Evolutionary conservation across 208 protist species (phyloP).

Genomic region (Leishmania turanica): DNA sequence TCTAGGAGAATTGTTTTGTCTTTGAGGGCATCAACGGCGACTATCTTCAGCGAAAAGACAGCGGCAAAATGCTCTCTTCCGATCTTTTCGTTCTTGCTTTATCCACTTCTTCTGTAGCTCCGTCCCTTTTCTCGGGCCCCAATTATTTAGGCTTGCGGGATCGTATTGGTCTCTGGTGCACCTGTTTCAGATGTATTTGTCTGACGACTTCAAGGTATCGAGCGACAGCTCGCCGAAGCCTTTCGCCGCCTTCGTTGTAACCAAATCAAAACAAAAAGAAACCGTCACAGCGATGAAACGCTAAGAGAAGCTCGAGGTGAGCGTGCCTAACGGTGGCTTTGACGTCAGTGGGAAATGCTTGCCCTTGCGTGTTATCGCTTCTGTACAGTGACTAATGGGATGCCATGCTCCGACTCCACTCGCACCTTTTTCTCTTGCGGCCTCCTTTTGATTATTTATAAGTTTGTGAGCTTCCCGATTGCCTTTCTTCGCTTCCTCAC

Average conservation of each 20-base stretch:
- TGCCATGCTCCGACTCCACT: not conserved
- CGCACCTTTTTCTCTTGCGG: conserved; percentile 3
- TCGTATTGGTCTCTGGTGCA: not conserved
- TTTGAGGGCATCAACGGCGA: not conserved
- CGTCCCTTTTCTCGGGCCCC: not conserved
- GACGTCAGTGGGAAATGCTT: not conserved
- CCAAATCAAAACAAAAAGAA: not conserved
- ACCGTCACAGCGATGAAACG: not conserved
- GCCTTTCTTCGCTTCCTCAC: not conserved
- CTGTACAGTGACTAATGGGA: not conserved
- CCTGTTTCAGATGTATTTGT: not conserved
- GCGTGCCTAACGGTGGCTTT: not conserved
- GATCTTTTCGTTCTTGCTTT: conserved; percentile 10
- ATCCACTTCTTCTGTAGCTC: not conserved
- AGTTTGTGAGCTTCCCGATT: not conserved
- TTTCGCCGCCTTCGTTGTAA: not conserved
- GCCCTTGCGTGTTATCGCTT: not conserved
- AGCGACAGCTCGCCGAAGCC: not conserved
- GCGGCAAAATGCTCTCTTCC: not conserved
- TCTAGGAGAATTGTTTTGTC: not conserved
- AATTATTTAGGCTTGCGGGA: not conserved
- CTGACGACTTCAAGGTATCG: not conserved
- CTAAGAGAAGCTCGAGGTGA: not conserved
- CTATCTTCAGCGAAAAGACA: not conserved
- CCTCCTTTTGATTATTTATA: not conserved